Base-by-base conservation (phyloP, 495 filamentous ascomycete species). In the Penicillium odoratum region DNA sequence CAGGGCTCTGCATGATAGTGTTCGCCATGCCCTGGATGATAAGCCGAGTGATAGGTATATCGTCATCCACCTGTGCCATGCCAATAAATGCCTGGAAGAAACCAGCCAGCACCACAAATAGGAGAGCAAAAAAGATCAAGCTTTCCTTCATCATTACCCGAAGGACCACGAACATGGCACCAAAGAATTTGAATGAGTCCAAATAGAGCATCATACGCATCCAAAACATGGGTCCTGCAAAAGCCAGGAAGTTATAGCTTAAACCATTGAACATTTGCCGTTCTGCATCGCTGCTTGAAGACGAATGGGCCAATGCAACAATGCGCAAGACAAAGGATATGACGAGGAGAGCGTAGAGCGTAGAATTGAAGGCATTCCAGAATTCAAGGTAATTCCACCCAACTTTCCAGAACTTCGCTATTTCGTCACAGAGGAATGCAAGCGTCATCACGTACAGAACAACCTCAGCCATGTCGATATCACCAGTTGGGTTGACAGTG, bases 61-160 rank as follows among this genome's bases (percentile, higher is more conserved):
- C 83, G 33, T 84, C 75, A 55, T 96, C 91, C 4, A 88, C 84
- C 42, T 91, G 85, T 62, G 97, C 93, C 78, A 98, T 83, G 2
- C 95, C 94, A n/a, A 96, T 80, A 58, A 98, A 98, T 0, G 89
- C 92, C 74, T 98, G 94, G 49, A 97, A 78, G 74, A 98, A 98
- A 16, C 94, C 94, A 45, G 93, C 72, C 43, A 96, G 74, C 50
- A 98, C 88, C 49, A 97, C 86, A 49, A 87, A 74, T 5, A 98
- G 83, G n/a, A 98, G 81, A 7, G 92, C 90, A 64, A 98, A 98
- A 80, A 98, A 98, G 60, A 98, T 97, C 53, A 98, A 74, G 55
- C 90, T 95, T 69, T 98, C 94, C 65, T 93, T 91, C 94, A 98
- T 98, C 95, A 98, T 98, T 50, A 98, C 92, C 65, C 97, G 92